A percentile compares a stretch with the other conserved stretches of the same genome.
phyloP scores from a whole-genome alignment of 2,329 filamentous ascomycete genomes.

The Ascochyta fabae region DNA sequence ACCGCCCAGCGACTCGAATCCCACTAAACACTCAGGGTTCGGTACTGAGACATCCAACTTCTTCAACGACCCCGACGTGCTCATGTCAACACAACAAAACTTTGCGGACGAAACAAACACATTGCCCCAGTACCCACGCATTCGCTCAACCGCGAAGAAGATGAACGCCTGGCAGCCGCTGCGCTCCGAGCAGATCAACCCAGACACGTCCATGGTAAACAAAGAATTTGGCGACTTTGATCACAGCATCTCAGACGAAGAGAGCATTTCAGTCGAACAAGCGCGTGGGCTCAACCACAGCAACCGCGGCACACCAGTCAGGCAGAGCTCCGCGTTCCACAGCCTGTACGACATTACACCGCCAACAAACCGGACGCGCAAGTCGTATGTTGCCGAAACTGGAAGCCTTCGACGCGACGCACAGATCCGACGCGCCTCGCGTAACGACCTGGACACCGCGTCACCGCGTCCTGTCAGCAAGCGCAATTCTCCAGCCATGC shows the following conservation, averaged over 20 bases:
- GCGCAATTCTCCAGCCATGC: slow-evolving; percentile 44
- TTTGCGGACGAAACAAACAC: slow-evolving; percentile 47
- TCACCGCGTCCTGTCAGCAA: slow-evolving; percentile 49
- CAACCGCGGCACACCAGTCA: slow-evolving; percentile 45
- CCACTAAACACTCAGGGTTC: slow-evolving; percentile 42
- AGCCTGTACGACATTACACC: slow-evolving; percentile 57
- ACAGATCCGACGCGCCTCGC: slow-evolving; percentile 54
- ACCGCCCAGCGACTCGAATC: slow-evolving; percentile 46
- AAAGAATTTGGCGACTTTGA: slow-evolving; percentile 51
- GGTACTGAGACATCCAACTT: slow-evolving; percentile 35
- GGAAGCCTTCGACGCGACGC: slow-evolving; percentile 53
- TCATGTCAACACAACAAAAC: slow-evolving; percentile 49
- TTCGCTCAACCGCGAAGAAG: slow-evolving; percentile 49
- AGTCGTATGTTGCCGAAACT: slow-evolving; percentile 40
- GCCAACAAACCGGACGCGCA: slow-evolving; percentile 47
- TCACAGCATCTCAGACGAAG: slow-evolving; percentile 51
- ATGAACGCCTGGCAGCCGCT: slow-evolving; percentile 47
- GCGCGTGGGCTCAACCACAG: slow-evolving; percentile 58
- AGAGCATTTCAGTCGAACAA: slow-evolving; percentile 63
- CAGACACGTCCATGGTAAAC: slow-evolving; percentile 49
- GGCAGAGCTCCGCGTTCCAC: slow-evolving; percentile 60
- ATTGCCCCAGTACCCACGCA: slow-evolving; percentile 41
- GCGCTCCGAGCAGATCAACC: slow-evolving; percentile 42
- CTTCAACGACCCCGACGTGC: slow-evolving; percentile 45
- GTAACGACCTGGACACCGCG: slow-evolving; percentile 49